Conservation (phyloP, 169 alveolate genomes). For the Blepharisma undulans region DNA sequence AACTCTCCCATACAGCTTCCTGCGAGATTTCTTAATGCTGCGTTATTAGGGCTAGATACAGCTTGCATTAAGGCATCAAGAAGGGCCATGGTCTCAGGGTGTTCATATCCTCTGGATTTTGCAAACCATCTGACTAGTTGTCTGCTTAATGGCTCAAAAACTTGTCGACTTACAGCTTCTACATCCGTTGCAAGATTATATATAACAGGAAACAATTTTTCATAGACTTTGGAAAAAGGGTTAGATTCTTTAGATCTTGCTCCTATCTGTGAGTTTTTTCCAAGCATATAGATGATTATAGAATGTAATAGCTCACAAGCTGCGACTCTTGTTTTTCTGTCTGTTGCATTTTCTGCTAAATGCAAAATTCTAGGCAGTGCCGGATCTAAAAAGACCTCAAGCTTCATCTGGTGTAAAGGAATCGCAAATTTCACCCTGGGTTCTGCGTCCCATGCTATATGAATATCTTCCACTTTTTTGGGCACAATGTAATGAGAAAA, state of each 20-base stretch:
- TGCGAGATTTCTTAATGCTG: constrained; percentile 62
- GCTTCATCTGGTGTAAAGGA: constrained; percentile 64
- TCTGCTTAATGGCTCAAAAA: constrained; percentile 68
- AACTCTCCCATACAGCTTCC: constrained; percentile 71
- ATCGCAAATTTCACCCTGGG: constrained; percentile 61
- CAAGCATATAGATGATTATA: constrained; percentile 68
- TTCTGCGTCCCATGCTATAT: constrained; percentile 68
- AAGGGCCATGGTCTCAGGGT: constrained; percentile 64
- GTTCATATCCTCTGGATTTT: constrained; percentile 59
- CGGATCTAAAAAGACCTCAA: constrained; percentile 57
- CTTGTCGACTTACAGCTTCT: constrained; percentile 52
- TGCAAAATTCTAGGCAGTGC: constrained; percentile 72
- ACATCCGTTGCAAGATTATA: constrained; percentile 56
- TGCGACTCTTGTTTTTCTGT: constrained; percentile 65
- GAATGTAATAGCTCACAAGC: constrained; percentile 81
- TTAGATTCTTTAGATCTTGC: constrained; percentile 49
- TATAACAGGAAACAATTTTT: constrained; percentile 53
- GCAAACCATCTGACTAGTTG: constrained; percentile 83
- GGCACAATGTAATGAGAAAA: constrained; percentile 49
- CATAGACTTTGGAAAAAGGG: constrained; percentile 50
- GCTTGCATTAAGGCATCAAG: constrained; percentile 75
- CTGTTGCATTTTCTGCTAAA: constrained; percentile 64
- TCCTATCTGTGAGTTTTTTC: constrained; percentile 65
- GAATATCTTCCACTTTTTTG: constrained; percentile 28
- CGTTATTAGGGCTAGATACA: constrained; percentile 61